Evolutionary conservation across 148 eudicot genomes (phyloP).

Genomic region (Rheum nobile): DNA sequence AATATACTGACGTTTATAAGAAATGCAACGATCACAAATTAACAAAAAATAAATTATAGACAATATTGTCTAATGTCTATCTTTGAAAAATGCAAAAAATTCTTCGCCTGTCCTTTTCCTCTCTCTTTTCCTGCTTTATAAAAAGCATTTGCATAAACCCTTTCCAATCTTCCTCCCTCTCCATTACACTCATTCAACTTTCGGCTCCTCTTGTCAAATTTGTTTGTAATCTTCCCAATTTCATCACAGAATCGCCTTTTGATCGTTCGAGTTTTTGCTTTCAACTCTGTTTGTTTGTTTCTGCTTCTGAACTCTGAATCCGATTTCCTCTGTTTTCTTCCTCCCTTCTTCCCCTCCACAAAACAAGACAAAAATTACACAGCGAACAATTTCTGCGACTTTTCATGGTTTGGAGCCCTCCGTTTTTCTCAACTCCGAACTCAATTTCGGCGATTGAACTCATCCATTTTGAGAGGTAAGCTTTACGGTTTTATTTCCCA

Average conservation of each 20-base stretch:
- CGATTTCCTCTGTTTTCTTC: not conserved
- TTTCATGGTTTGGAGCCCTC: not conserved
- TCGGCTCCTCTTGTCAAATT: not conserved
- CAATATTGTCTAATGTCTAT: no score
- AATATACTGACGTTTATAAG: no score
- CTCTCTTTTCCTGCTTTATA: no score
- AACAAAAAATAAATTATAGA: no score
- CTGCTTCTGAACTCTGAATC: not conserved
- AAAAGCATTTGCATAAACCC: constrained; percentile 1
- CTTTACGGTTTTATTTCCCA: not conserved
- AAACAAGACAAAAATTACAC: not conserved
- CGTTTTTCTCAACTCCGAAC: not conserved
- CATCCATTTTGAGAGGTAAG: constrained; percentile 4
- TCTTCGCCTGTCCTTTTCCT: no score
- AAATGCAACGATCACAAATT: no score
- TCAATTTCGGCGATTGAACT: not conserved
- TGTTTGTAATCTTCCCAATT: not conserved
- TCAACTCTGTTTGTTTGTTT: not conserved
- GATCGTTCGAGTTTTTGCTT: not conserved
- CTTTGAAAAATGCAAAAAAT: no score
- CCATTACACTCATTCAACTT: not conserved
- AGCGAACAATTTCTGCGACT: not conserved
- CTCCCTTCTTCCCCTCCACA: not conserved
- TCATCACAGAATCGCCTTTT: not conserved
- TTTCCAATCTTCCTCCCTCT: not conserved